Conservation (phyloP, 257 asterid genomes). For the Datura wrightii region DNA sequence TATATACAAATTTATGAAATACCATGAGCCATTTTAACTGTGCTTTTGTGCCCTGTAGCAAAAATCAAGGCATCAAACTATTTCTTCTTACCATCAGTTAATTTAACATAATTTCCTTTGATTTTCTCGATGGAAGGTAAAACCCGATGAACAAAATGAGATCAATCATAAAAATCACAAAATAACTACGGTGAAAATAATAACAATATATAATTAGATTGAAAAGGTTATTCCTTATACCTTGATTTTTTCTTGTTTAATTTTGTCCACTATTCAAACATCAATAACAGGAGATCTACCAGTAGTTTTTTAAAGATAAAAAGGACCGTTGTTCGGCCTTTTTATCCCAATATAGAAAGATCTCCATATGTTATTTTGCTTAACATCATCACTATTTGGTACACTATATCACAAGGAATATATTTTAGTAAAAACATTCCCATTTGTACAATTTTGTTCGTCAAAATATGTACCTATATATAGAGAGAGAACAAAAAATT, state of each 20-base stretch:
- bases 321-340: slow-evolving; percentile 60
- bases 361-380: slow-evolving; percentile 42
- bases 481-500: not conserved
- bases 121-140: slow-evolving; percentile 46
- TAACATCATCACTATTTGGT: slow-evolving; percentile 33
- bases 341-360: slow-evolving; percentile 48
- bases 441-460: slow-evolving; percentile 39
- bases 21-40: slow-evolving; percentile 66
- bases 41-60: slow-evolving; percentile 63
- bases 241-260: slow-evolving; percentile 41
- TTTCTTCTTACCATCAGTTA: slow-evolving; percentile 35
- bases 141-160: slow-evolving; percentile 41
- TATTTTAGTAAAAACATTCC: slow-evolving; percentile 51
- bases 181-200: not conserved
- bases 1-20: not conserved
- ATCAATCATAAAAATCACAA: not conserved
- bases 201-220: not conserved
- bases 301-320: slow-evolving; percentile 37
- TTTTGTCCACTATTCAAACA: slow-evolving; percentile 56
- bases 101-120: slow-evolving; percentile 36
- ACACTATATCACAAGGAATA: slow-evolving; percentile 41
- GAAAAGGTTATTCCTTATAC: slow-evolving; percentile 22
- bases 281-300: slow-evolving; percentile 62
- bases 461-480: slow-evolving; percentile 55
- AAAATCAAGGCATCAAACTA: slow-evolving; percentile 51